Conservation (phyloP, 495 filamentous ascomycete species). For the Daldinia decipiens region DNA sequence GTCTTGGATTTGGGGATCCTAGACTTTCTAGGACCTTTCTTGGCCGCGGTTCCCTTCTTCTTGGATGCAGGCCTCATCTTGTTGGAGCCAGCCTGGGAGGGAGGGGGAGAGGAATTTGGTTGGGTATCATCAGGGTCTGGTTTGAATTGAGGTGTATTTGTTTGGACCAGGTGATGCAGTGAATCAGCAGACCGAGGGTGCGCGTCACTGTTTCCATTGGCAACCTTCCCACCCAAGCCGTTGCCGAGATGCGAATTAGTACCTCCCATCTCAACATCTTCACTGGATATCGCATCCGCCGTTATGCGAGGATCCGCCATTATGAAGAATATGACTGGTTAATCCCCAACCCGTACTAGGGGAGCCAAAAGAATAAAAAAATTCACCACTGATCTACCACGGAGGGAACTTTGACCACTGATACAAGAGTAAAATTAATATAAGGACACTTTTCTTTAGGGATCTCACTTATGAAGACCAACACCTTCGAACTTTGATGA, state of each 20-base stretch:
- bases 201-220: slow-evolving; percentile 19
- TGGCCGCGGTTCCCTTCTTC: slow-evolving; percentile 58
- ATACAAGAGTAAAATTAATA: neutral
- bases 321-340: slow-evolving; percentile 31
- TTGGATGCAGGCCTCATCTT: slow-evolving; percentile 50
- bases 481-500: slow-evolving; percentile 14
- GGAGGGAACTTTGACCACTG: slow-evolving; percentile 4
- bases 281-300: slow-evolving; percentile 13
- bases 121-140: slow-evolving; percentile 37
- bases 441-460: neutral
- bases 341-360: slow-evolving; percentile 7
- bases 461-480: slow-evolving; percentile 18
- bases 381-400: too few species aligned
- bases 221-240: slow-evolving; percentile 17
- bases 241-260: slow-evolving; percentile 25
- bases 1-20: slow-evolving; percentile 44
- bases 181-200: slow-evolving; percentile 6
- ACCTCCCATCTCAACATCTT: slow-evolving; percentile 39
- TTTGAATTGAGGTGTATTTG: slow-evolving; percentile 30
- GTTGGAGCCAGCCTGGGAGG: slow-evolving; percentile 22
- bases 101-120: slow-evolving; percentile 29
- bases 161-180: slow-evolving; percentile 9
- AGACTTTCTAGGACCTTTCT: slow-evolving; percentile 48
- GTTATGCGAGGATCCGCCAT: slow-evolving; percentile 27
- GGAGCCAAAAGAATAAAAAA: neutral